Evolutionary conservation across 139 green algal species (phyloP), one percentile per base, ranked within the genome.

Genomic region (Asterochloris sp.): DNA sequence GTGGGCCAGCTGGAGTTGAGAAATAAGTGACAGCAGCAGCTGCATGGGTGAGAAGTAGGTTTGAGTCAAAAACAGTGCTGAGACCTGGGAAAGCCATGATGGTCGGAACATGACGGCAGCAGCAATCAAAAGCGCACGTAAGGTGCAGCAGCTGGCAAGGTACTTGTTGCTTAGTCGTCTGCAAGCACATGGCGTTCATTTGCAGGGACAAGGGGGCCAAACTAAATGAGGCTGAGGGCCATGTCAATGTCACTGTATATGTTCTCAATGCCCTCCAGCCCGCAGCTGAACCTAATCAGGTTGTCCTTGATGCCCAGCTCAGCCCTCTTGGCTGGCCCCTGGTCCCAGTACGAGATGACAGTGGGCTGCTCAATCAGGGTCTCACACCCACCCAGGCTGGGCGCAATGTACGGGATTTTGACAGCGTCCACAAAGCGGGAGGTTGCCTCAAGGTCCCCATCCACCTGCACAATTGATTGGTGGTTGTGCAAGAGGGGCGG

Each of bases 351-450:
- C 47, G 88, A 95, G 82, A 99, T 94, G 60, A 99, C 91, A 19
- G 97, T 98, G 15, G 97, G 97, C 92, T 99, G 97, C 89, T 99
- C 97, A 79, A 99, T 99, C 26, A 99, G 90, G 6, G 87, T 93
- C 89, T 99, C 97, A 54, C 98, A 95, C n/a, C 97, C 97, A 13
- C 97, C 97, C 68, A 99, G 89, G 13, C 91, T 97, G 11, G 97
- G 97, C 27, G 96, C 97, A 78, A 99, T 99, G 94, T 99, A 99
- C 1, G 97, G 97, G 69, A 99, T 88, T 77, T 86, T 88, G 26
- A 96, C 90, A 23, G 69, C 79, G 85, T 99, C 97, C 61, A 99
- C 96, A 85, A 99, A 95, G 71, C 91, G 89, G 15, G 96, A 93
- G 23, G 96, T 97, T 60, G 81, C 54, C 95, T 92, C 95, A 75